Conservation (phyloP, 345 rosid species). For the Citrus sp. region DNA sequence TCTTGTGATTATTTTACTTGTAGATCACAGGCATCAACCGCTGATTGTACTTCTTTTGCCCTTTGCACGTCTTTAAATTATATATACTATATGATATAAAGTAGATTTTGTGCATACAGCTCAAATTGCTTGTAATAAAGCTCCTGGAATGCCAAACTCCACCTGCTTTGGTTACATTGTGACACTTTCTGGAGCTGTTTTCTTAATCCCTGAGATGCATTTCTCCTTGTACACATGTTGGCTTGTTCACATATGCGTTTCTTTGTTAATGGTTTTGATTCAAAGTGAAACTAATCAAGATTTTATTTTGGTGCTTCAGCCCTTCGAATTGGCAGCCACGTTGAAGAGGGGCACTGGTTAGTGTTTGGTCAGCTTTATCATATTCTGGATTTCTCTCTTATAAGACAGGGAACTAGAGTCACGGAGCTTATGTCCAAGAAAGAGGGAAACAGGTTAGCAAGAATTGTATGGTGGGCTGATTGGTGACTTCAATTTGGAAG, state of each 20-base stretch:
- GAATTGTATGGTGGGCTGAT: neutral
- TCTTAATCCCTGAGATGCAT: neutral
- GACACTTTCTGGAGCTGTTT: neutral
- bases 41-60: neutral
- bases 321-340: no score
- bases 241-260: neutral
- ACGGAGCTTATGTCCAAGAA: neutral
- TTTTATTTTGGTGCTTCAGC: neutral
- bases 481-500: neutral
- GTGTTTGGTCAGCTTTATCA: no score
- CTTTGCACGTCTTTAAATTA: neutral
- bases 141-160: neutral
- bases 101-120: neutral
- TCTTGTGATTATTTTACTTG: neutral
- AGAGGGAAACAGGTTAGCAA: neutral
- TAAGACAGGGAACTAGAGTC: neutral
- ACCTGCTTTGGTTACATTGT: neutral
- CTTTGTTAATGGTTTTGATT: conserved; percentile 1
- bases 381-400: neutral
- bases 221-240: neutral
- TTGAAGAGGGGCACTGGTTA: no score
- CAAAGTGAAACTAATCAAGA: neutral
- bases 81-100: neutral
- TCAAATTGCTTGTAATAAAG: neutral
- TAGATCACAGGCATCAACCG: neutral